Evolutionary conservation across 345 rosid species (phyloP).

Genomic region (Aquilaria yunnanensis): DNA sequence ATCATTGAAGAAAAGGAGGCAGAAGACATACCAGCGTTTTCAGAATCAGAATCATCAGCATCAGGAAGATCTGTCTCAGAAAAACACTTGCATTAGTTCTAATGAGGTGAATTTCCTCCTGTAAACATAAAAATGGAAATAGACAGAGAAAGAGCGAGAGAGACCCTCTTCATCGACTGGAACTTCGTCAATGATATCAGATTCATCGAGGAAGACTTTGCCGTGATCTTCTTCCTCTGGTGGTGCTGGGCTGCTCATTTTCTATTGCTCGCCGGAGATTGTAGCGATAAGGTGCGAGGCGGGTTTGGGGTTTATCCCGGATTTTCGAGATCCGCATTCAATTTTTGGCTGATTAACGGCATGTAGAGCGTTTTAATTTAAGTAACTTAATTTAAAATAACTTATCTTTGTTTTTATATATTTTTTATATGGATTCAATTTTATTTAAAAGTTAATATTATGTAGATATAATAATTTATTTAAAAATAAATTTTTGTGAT

Average conservation of each 20-base stretch:
- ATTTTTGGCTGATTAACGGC: too few species aligned
- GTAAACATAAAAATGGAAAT: neutral
- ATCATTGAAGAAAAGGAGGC: too few species aligned
- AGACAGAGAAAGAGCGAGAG: neutral
- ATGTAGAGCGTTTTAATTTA: too few species aligned
- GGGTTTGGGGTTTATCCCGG: neutral
- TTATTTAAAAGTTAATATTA: too few species aligned
- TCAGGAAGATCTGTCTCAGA: constrained; percentile 67
- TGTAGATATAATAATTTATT: too few species aligned
- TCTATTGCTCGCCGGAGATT: neutral
- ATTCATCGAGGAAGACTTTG: constrained; percentile 65
- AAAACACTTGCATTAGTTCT: neutral
- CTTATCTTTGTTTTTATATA: too few species aligned
- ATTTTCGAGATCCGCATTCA: neutral
- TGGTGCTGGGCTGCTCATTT: constrained; percentile 22
- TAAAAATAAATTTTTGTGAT: too few species aligned
- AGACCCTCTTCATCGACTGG: constrained; percentile 76
- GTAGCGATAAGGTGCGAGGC: neutral
- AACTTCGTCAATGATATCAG: constrained; percentile 64
- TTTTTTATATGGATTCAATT: too few species aligned
- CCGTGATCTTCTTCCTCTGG: constrained; percentile 44
- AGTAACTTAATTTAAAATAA: too few species aligned
- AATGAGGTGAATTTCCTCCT: neutral
- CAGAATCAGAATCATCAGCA: constrained; percentile 42
- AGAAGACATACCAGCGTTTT: constrained; percentile 15